Conservation (phyloP, 208 protist species). For the Blastocrithidia nonstop region DNA sequence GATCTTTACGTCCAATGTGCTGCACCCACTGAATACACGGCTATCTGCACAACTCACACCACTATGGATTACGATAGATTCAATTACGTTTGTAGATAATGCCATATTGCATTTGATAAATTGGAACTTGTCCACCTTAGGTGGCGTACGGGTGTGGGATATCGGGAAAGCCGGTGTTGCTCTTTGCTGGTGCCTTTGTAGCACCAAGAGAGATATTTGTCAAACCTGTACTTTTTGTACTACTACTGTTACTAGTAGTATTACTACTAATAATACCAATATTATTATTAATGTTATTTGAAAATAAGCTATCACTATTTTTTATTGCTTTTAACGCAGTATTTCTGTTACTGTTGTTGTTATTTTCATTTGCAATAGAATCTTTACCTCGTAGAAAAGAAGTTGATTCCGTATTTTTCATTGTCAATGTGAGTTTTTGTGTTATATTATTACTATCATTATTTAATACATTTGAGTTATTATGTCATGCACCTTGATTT, state of each 20-base stretch:
- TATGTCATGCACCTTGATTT: too few species aligned
- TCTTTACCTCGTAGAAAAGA: too few species aligned
- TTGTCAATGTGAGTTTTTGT: too few species aligned
- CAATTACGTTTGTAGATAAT: conserved; percentile 77
- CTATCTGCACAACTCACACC: conserved; percentile 85
- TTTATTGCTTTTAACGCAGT: neutral
- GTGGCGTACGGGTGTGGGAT: conserved; percentile 31
- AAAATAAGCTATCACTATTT: too few species aligned
- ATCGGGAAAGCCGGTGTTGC: too few species aligned
- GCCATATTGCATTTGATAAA: conserved; percentile 73
- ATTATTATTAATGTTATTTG: neutral
- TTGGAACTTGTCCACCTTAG: conserved; percentile 70
- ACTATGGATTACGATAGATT: conserved; percentile 64
- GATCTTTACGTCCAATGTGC: conserved; percentile 78
- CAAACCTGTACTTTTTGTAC: neutral
- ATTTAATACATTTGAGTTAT: too few species aligned
- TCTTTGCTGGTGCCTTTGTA: neutral
- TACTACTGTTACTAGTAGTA: neutral
- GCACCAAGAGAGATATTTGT: neutral
- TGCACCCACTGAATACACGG: conserved; percentile 75
- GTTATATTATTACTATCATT: too few species aligned
- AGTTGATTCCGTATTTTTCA: too few species aligned
- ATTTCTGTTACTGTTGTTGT: neutral
- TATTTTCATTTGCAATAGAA: too few species aligned
- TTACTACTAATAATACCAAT: neutral